Percentiles rank a stretch among this genome's conserved stretches.
phyloP scores from a whole-genome alignment of 2,329 filamentous ascomycete genomes.

The Ceratocystis cacaofunesta region DNA sequence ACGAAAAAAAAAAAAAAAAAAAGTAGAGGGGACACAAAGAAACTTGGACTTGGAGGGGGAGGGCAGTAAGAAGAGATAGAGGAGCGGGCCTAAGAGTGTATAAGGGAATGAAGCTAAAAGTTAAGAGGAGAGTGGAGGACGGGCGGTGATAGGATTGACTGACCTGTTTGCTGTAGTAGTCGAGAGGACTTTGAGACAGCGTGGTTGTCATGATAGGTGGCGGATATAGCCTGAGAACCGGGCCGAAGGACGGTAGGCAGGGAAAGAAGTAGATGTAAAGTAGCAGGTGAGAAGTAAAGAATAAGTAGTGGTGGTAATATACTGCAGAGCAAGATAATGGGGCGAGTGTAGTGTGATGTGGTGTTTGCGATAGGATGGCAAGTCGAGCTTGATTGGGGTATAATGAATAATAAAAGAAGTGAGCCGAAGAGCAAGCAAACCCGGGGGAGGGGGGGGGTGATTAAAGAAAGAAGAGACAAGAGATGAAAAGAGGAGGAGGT shows the following conservation, averaged over 20 bases:
- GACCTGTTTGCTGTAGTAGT: slow-evolving; percentile 16
- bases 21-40: not conserved
- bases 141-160: not conserved
- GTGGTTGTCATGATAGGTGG: slow-evolving; percentile 12
- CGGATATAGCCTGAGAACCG: not conserved
- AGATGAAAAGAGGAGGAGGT: not conserved
- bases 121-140: not conserved
- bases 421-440: not conserved
- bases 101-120: not conserved
- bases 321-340: not conserved
- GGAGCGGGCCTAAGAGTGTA: too few relatives aligned
- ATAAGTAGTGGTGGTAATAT: not conserved
- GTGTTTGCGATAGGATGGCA: not conserved
- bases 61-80: too few relatives aligned
- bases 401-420: not conserved
- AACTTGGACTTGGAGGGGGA: too few relatives aligned
- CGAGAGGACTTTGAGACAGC: slow-evolving; percentile 13
- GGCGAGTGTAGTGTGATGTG: not conserved
- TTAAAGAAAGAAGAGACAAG: not conserved
- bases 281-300: not conserved
- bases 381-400: not conserved
- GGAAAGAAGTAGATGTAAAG: not conserved
- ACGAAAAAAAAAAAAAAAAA: not conserved
- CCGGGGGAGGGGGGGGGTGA: not conserved
- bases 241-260: not conserved